Base-by-base conservation (phyloP, 2,329 filamentous ascomycete genomes). In the Colletotrichum euphorbiae region DNA sequence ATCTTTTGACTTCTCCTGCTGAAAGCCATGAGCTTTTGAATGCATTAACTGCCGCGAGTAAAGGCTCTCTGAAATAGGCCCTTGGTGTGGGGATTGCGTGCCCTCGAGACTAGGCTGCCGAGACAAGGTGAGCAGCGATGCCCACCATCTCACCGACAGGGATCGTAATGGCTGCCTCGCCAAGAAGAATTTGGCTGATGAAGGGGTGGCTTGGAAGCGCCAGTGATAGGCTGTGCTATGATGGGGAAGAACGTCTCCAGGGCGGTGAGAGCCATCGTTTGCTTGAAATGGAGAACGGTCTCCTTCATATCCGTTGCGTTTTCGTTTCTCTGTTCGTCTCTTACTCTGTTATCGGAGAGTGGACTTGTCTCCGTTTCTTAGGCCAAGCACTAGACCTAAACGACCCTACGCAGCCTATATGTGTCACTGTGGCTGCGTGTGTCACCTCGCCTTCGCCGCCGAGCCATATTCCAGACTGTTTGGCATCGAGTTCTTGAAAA, bases 141-240 rank as follows among this genome's bases (percentile, higher is more conserved):
- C 61, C 61, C 46, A 59, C 65, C 46, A 50, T 36, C 48, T 65
- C 65, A 68, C 65, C 61, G 61, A 68, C 65, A 68, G 28, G 65
- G 65, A 65, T 65, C 12, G 13, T 15, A 31, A 54, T 55, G 61
- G 65, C 33, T 65, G 65, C 65, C 54, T 68, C 33, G 61, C 48
- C 21, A 48, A 19, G 21, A 33, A 28, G 31, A 36, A n/a, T 28
- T 36, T 42, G 24, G 42, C 45, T n/a, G 31, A 38, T 45, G 60
- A 12, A 33, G 42, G 54, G 65, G 65, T 68, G 65, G 46, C 61
- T 64, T 55, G 61, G n/a, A 19, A 40, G 12, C 24, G n/a, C 28
- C 36, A 40, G 42, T 65, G 65, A 55, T 68, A 58, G 65, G 61
- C 56, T 54, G 61, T 31, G 40, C 17, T 21, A 33, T 38, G 46